These are phyloP conservation scores for Mangifera indica DNA, from an alignment of 345 rosid species.

Conservation along the genomic window DNA sequence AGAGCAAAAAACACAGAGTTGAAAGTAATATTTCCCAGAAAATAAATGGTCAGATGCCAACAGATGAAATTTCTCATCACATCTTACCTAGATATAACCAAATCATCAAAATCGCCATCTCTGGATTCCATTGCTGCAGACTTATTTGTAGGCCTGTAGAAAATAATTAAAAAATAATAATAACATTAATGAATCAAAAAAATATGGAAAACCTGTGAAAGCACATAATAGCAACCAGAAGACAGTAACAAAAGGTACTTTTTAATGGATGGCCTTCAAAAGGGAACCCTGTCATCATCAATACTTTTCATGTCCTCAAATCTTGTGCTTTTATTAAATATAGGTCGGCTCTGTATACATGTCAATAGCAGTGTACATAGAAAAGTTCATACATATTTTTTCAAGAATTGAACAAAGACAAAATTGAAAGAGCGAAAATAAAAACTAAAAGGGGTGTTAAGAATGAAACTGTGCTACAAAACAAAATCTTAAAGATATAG, in stretches of 20 bases:
- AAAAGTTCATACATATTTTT: background rate
- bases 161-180: conserved; percentile 5
- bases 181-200: conserved; percentile 2
- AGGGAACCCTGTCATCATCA: conserved; percentile 76
- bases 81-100: conserved; percentile 71
- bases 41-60: background rate
- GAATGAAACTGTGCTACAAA: background rate
- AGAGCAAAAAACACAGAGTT: background rate
- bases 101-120: conserved; percentile 91
- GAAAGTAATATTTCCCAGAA: background rate
- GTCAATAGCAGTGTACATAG: background rate
- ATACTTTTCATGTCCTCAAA: conserved; percentile 86
- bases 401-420: background rate
- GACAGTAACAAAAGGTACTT: conserved; percentile 40
- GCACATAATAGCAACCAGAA: conserved; percentile 1
- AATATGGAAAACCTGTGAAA: background rate
- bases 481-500: background rate
- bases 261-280: conserved; percentile 71
- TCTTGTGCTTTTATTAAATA: conserved; percentile 96
- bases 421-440: background rate
- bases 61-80: background rate
- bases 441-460: background rate
- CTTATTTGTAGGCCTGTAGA: conserved; percentile 60
- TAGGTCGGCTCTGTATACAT: conserved; percentile 87
- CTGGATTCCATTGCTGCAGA: conserved; percentile 71